Conservation (phyloP, 352 stramenopile genomes). For the Albugo candida region DNA sequence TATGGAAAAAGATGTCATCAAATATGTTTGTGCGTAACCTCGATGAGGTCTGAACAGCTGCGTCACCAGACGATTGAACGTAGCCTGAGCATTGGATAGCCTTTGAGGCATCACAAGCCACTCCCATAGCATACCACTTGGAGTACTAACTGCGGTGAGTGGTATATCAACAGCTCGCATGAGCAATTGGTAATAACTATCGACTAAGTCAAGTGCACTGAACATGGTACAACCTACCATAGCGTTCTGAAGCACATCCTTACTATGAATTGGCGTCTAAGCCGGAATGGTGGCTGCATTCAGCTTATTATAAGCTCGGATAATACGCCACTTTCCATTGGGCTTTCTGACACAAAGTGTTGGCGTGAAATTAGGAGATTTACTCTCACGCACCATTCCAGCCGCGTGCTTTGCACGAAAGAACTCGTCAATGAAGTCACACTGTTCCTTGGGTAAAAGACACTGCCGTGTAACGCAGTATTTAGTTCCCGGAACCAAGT, state of each 20-base stretch:
- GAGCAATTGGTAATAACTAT: too few relatives aligned
- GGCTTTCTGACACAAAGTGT: conserved; percentile 15
- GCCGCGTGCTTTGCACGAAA: conserved; percentile 2
- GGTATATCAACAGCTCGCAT: too few relatives aligned
- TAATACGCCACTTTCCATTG: conserved; percentile 12
- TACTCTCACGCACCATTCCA: conserved; percentile 8
- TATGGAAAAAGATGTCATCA: conserved; percentile 15
- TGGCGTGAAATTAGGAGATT: conserved; percentile 7
- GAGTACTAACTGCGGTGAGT: too few relatives aligned
- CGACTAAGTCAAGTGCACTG: conserved; percentile 11
- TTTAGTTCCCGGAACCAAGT: conserved; percentile 4
- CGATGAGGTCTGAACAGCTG: too few relatives aligned
- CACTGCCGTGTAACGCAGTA: conserved; percentile 3
- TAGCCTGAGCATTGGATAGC: too few relatives aligned
- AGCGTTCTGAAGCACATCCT: conserved; percentile 11
- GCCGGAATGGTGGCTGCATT: background rate
- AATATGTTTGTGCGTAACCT: conserved; percentile 8
- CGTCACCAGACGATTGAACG: conserved; percentile 12
- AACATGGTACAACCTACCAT: conserved; percentile 9
- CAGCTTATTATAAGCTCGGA: conserved; percentile 9
- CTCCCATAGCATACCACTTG: too few relatives aligned
- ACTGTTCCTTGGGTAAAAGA: conserved; percentile 7
- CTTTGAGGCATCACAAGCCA: too few relatives aligned
- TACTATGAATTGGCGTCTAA: conserved; percentile 5
- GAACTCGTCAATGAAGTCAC: conserved; percentile 5